Base-by-base conservation (phyloP, 306 rosid species). In the Calophaca sinica region DNA sequence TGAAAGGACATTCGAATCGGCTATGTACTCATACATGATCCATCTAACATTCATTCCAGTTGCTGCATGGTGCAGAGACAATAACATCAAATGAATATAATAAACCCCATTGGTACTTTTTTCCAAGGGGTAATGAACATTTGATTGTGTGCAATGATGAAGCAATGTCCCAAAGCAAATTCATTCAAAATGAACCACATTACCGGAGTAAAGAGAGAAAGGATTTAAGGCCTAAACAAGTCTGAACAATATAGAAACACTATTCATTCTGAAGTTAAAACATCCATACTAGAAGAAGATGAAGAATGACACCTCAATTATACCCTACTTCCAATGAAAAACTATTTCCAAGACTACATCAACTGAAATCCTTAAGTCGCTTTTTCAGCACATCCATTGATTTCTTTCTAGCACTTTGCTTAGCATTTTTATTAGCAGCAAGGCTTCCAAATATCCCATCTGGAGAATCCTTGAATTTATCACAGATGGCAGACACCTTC, bases 371-470 rank as follows among this genome's bases (percentile, higher is more conserved):
- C 83, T 91, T 94, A 36, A 94, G 91, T 60, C 96, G 76, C 85
- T 87, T 94, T 79, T 86, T 91, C 72, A 94, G 96, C 68, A 79
- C 41, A 13, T 94, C 97, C 92, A 94, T 82, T 49, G 99, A 92
- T 78, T 81, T 94, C 93, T 92, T 94, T 50, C 84, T 81, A 2
- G 92, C 78, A 74, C 89, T 92, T 81, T 88, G 97, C 86, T 88
- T 91, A 9, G 85, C 71, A 73, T 76, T 90, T 81, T 93, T 88
- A 68, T 51, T 88, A 6, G 93, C 78, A 6, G 93, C 78, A 68
- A 94, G 96, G 88, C 92, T 94, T 78, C 97, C 97, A 32, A 94
- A 92, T 45, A 94, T 84, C 14, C 96, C 90, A 76, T 94, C 99
- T 1, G 96, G 69, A 54, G 97, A 59, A 70, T 94, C 99, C 84